Percentiles rank a stretch among this genome's conserved stretches.
Evolutionary conservation across 1,139 yeast genomes (phyloP).

Genomic region (Hemisphaericaspora subhashii): DNA sequence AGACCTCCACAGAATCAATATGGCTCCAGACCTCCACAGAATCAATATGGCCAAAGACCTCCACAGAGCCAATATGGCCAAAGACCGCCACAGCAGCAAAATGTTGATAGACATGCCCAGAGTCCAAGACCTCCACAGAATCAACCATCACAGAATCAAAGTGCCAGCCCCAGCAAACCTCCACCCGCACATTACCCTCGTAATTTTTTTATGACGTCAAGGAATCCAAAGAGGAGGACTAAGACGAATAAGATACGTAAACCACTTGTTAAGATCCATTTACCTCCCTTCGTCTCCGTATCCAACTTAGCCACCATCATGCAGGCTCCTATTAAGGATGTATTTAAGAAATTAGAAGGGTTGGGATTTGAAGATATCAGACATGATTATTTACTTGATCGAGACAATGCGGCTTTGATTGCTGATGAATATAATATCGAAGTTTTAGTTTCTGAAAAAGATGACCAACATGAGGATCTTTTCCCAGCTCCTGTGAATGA

Average conservation of each 20-base stretch:
- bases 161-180: slow-evolving; percentile 4
- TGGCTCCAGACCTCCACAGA: too few species aligned
- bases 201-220: not conserved
- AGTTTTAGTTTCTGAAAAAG: slow-evolving; percentile 55
- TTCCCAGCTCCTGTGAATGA: slow-evolving; percentile 47
- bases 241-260: slow-evolving; percentile 10
- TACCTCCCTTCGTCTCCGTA: slow-evolving; percentile 75
- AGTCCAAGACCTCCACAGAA: too few species aligned
- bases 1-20: too few species aligned
- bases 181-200: not conserved
- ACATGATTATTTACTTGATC: slow-evolving; percentile 79
- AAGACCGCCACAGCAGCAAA: too few species aligned
- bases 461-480: slow-evolving; percentile 61
- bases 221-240: too few species aligned
- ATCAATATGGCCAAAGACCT: too few species aligned
- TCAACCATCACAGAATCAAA: too few species aligned
- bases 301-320: slow-evolving; percentile 74
- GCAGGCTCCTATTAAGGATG: slow-evolving; percentile 59
- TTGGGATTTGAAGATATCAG: slow-evolving; percentile 78
- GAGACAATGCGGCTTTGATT: slow-evolving; percentile 79
- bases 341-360: slow-evolving; percentile 57
- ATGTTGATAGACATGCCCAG: too few species aligned
- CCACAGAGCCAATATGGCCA: too few species aligned
- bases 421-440: slow-evolving; percentile 89
- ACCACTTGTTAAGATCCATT: slow-evolving; percentile 41